Evolutionary conservation across 108 stramenopile genomes (phyloP).

Genomic region (Aureococcus anophagefferens): DNA sequence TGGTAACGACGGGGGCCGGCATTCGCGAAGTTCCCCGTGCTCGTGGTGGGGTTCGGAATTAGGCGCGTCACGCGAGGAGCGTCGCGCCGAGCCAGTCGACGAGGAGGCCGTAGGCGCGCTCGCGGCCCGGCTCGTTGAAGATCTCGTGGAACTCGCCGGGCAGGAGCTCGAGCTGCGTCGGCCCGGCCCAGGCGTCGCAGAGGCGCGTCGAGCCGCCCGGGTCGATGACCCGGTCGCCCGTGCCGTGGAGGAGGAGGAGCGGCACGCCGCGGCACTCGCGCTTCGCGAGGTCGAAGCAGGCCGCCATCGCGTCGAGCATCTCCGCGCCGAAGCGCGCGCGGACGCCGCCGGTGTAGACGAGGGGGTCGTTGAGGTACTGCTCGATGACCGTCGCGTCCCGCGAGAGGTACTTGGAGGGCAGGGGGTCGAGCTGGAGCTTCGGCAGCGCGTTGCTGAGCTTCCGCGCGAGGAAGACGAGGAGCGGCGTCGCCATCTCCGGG

Average conservation of each 20-base stretch:
- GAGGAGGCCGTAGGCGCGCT: not conserved
- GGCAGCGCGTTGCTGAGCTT: not conserved
- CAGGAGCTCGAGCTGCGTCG: not conserved
- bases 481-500: not conserved
- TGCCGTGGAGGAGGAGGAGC: constrained; percentile 6
- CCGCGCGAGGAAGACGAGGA: not conserved
- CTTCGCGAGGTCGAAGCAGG: not conserved
- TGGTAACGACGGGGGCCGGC: too few relatives aligned
- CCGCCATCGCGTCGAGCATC: not conserved
- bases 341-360: constrained; percentile 2
- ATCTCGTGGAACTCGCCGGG: constrained; percentile 8
- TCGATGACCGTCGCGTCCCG: constrained; percentile 6
- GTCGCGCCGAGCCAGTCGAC: not conserved
- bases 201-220: not conserved
- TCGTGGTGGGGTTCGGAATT: too few relatives aligned
- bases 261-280: not conserved
- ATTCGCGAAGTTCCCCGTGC: too few relatives aligned
- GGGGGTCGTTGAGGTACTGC: constrained; percentile 12
- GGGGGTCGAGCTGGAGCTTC: not conserved
- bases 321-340: not conserved
- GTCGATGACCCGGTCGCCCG: not conserved
- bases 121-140: constrained; percentile 10
- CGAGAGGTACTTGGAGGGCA: not conserved
- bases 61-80: too few relatives aligned
- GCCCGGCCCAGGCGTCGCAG: not conserved